phyloP scores from a whole-genome alignment of 2,329 filamentous ascomycete genomes.

The Elsinoe ampelina region DNA sequence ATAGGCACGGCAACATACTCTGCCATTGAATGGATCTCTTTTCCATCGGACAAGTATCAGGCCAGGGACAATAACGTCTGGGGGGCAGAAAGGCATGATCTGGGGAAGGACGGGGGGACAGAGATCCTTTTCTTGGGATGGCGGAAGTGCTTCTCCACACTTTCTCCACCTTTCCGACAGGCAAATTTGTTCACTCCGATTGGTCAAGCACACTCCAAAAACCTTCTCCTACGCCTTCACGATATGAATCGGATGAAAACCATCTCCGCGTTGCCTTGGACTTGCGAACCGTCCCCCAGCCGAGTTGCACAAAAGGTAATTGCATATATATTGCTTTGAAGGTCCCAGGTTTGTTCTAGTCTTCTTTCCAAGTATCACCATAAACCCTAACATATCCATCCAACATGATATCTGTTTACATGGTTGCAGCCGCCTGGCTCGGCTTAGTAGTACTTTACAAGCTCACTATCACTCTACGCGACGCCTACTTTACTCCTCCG shows the following conservation, averaged over 20 bases:
- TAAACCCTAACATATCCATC: too few species aligned
- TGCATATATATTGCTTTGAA: too few species aligned
- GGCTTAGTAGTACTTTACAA: not conserved
- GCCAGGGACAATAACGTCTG: too few species aligned
- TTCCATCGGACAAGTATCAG: too few species aligned
- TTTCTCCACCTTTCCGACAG: not conserved
- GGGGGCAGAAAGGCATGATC: too few species aligned
- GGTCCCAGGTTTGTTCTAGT: too few species aligned
- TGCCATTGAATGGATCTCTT: not conserved
- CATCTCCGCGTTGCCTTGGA: not conserved
- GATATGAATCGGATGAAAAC: not conserved
- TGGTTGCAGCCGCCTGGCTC: not conserved
- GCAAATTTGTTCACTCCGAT: not conserved
- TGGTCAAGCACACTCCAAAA: not conserved
- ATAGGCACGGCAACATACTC: not conserved
- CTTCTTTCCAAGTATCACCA: too few species aligned
- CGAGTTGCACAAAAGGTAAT: too few species aligned
- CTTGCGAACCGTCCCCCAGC: too few species aligned
- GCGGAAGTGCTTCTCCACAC: not conserved
- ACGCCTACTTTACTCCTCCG: constrained; percentile 18
- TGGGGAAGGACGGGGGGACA: not conserved
- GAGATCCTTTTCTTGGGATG: not conserved
- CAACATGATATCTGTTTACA: not conserved
- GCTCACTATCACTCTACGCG: not conserved
- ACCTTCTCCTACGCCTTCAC: not conserved